Evolutionary conservation across 106 monocot genomes (phyloP), one percentile per base, ranked within the genome.

Genomic region (Phalaenopsis equestris): DNA sequence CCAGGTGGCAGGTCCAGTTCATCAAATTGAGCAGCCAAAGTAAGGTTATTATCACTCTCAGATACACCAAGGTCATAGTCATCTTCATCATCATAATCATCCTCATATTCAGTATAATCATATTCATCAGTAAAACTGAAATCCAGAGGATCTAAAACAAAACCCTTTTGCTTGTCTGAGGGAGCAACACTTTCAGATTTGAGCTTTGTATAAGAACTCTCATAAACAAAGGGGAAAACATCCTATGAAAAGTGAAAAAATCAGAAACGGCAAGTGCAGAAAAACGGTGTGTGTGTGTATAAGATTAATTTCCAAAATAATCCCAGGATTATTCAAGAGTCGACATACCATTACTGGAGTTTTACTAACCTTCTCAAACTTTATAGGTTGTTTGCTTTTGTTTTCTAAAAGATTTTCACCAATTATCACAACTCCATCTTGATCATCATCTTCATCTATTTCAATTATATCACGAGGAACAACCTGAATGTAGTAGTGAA

Each of bases 1-100:
- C 84, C 91, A 61, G 89, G 79, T 68, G 89, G 92, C 41, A 93
- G 79, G 78, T 84, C 85, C 57, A 91, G 75, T 58, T 82, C 78
- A 83, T 90, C 88, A 81, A 93, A 91, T 76, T 91, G 86, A 36
- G 85, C 79, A 84, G 84, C 74, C 86, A 87, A 84, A 87, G 75
- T 82, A 81, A 77, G 80, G 55, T 86, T 86, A 75, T 16, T 48
- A 73, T 84, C 82, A 77, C 49, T 79, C 8, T 84, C 84, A 81
- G 75, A 46, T 70, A 79, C 45, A 81, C 79, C 58, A 41, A 23
- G 70, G 2, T 58, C 78, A 82, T 72, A 83, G 56, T 68, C 87
- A 79, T 76, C 77, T 77, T 52, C 85, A 24, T 72, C 89, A 88
- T 84, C 70, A 38, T 84, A 83, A 45, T 84, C 84, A 36, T 86